Base-by-base conservation (phyloP, 352 stramenopile genomes). In the Phytophthora crassamura region DNA sequence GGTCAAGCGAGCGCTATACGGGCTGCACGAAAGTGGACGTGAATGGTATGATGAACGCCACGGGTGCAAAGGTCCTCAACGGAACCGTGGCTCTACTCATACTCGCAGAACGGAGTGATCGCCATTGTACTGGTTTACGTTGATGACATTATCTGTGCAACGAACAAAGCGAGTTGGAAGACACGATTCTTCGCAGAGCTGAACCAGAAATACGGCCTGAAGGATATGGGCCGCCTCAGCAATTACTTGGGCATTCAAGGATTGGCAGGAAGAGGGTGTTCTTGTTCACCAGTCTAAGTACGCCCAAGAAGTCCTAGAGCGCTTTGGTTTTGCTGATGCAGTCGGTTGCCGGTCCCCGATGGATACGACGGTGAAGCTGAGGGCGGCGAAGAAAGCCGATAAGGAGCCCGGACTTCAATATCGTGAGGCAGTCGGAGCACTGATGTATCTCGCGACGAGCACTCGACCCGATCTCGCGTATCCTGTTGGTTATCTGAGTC, bases 371-470 rank as follows among this genome's bases (percentile, higher is more conserved):
- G n/a, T n/a, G n/a, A n/a, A n/a, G n/a, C n/a, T n/a, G n/a, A n/a
- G n/a, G n/a, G n/a, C n/a, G n/a, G n/a, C n/a, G n/a, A n/a, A n/a
- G n/a, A n/a, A n/a, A n/a, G n/a, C n/a, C n/a, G n/a, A n/a, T n/a
- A n/a, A n/a, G n/a, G n/a, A n/a, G n/a, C n/a, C n/a, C n/a, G n/a
- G n/a, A n/a, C n/a, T n/a, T n/a, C n/a, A n/a, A n/a, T n/a, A n/a
- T n/a, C n/a, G n/a, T n/a, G 60, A 40, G 11, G 55, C 47, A 2
- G 32, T 64, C 6, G 54, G 60, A 12, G 58, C 53, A 53, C 33
- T 63, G 11, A 59, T 75, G 60, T 71, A 75, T 36, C 35, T 71
- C 11, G 55, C 59, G 1, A 71, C 67, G 12, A 55, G 49, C 18
- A 70, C 47, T 18, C 67, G 22, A 5, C 45, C 49, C 2, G 67